Percentiles rank a stretch among this genome's conserved stretches.
Evolutionary conservation across 495 filamentous ascomycete genomes (phyloP).

Genomic region (Neurospora hispaniola): DNA sequence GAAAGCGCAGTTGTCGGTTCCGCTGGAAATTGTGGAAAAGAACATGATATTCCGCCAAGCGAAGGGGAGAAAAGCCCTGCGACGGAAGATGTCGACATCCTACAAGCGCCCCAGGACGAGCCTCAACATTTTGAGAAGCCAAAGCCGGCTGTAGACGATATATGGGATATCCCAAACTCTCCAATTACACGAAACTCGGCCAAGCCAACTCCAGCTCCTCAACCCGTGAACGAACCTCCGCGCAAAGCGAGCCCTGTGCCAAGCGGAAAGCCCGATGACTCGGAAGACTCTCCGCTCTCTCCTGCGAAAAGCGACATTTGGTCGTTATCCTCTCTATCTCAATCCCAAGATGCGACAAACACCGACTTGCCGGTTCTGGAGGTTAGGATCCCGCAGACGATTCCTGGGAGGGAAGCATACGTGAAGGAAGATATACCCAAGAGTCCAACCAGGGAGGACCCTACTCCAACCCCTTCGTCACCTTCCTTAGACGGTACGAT

Average conservation of each 20-base stretch:
- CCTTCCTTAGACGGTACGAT: neutral
- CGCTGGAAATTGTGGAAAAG: neutral
- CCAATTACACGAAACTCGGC: neutral
- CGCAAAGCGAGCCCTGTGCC: neutral
- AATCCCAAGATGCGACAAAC: neutral
- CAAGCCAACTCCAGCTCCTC: neutral
- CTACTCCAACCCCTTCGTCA: neutral
- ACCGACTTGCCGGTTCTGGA: neutral
- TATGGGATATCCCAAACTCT: constrained; percentile 8
- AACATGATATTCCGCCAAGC: neutral
- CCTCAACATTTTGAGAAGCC: neutral
- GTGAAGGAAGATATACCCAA: neutral
- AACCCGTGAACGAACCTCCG: neutral
- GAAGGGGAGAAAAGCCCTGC: neutral
- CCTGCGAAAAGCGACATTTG: neutral
- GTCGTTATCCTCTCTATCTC: neutral
- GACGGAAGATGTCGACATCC: constrained; percentile 7
- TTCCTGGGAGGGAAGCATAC: neutral
- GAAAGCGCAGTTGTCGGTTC: neutral
- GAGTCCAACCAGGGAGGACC: neutral
- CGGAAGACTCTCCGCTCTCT: neutral
- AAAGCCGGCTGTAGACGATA: neutral
- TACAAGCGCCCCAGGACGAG: constrained; percentile 6
- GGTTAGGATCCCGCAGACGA: neutral
- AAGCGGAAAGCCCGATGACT: neutral